Conservation (phyloP, 306 rosid species). For the Acacia melanoxylon region DNA sequence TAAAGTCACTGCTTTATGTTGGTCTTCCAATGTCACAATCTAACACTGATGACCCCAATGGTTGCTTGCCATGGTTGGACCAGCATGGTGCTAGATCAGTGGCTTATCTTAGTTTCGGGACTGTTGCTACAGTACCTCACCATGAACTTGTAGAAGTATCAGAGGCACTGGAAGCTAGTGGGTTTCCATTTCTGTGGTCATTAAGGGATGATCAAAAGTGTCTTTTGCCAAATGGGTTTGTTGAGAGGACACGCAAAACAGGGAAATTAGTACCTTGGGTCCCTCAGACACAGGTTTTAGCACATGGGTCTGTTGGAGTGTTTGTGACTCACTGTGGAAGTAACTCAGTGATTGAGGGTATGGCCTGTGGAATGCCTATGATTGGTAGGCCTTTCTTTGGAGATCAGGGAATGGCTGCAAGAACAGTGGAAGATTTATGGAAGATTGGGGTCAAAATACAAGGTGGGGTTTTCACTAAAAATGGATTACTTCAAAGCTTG, state of each 20-base stretch:
- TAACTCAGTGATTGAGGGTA: conserved; percentile 39
- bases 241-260: conserved; percentile 11
- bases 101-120: conserved; percentile 29
- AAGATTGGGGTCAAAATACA: conserved; percentile 31
- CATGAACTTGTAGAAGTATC: conserved; percentile 28
- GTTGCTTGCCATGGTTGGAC: conserved; percentile 27
- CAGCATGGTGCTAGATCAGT: conserved; percentile 1
- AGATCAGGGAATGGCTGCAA: conserved; percentile 38
- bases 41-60: not conserved
- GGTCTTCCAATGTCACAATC: conserved; percentile 10
- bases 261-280: conserved; percentile 41
- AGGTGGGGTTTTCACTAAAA: conserved; percentile 34
- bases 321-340: conserved; percentile 45
- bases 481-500: conserved; percentile 37
- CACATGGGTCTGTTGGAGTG: conserved; percentile 38
- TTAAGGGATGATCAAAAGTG: not conserved
- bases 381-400: conserved; percentile 49
- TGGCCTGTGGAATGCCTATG: conserved; percentile 43
- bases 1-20: conserved; percentile 28
- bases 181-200: conserved; percentile 25
- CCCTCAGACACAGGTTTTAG: conserved; percentile 37
- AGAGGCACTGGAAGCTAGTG: conserved; percentile 34
- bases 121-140: not conserved
- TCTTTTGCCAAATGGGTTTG: conserved; percentile 16
- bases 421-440: conserved; percentile 40